Evolutionary conservation across 345 rosid species (phyloP).

Genomic region (Noccaea caerulescens): DNA sequence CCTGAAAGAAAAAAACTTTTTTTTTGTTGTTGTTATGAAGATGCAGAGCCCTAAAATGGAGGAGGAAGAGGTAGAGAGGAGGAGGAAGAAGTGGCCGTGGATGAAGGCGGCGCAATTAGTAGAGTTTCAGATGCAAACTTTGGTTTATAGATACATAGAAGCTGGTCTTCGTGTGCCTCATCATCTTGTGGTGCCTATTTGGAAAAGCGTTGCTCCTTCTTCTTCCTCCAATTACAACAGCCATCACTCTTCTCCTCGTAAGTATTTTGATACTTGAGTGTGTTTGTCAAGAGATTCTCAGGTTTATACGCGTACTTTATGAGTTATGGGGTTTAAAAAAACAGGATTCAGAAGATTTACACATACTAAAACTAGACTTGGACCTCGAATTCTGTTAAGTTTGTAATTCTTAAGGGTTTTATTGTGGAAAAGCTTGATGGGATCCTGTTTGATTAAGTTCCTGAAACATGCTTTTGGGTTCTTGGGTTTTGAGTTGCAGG

Average conservation of each 20-base stretch:
- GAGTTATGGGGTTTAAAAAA: not conserved
- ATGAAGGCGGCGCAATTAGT: conserved; percentile 54
- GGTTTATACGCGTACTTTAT: not conserved
- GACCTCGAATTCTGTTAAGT: not conserved
- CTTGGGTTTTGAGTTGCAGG: not conserved
- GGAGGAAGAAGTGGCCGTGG: conserved; percentile 31
- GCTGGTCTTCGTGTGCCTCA: conserved; percentile 59
- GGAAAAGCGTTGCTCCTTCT: conserved; percentile 51
- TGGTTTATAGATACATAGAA: conserved; percentile 53
- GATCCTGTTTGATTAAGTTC: conserved; percentile 8
- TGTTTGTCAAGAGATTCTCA: conserved; percentile 5
- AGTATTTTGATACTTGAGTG: conserved; percentile 9
- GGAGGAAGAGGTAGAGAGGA: conserved; percentile 30
- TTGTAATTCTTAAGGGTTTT: not conserved
- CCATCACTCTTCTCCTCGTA: conserved; percentile 33
- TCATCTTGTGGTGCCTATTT: conserved; percentile 53
- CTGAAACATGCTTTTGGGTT: conserved; percentile 6
- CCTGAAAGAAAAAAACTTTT: not conserved
- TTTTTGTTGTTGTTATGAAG: not conserved
- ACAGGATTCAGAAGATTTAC: not conserved
- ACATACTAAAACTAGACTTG: not conserved
- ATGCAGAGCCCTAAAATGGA: conserved; percentile 29
- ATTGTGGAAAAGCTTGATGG: conserved; percentile 1
- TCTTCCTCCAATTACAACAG: conserved; percentile 23
- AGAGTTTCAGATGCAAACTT: conserved; percentile 58